Evolutionary conservation across 2,329 filamentous ascomycete species (phyloP), one percentile per base, ranked within the genome.

Genomic region (Penicillium sp.): DNA sequence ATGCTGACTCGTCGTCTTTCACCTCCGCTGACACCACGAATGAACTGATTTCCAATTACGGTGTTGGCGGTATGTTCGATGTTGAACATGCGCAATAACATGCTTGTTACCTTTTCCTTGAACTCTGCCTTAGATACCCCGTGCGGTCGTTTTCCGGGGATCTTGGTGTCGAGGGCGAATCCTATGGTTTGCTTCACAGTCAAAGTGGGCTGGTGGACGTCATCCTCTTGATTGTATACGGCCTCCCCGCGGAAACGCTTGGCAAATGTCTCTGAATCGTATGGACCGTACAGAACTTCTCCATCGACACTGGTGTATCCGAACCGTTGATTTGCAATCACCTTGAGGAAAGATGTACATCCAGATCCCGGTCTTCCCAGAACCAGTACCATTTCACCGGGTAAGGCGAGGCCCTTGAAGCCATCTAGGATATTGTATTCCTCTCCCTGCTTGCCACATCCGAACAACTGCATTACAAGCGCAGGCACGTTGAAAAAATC

Each of bases 81-180:
- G 64, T 91, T 93, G 76, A 95, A 94, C 86, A 94, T 93, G 62
- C 88, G 88, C 44, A 95, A 75, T 50, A 95, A 76, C 60, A 85
- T 80, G 13, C 81, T 77, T 51, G 90, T 74, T 48, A 94, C 82
- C 57, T 83, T 82, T 43, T 86, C 77, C 72, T 90, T 90, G 73
- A 91, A 91, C 12, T 86, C 83, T 5, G 70, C 66, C 65, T 86
- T 86, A 35, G 80, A 83, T 57, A 93, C 78, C 24, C 87, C 88
- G 4, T 77, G 80, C 0, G 88, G 86, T 40, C 88, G 77, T 67
- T 90, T 90, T 12, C 85, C 84, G 5, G 90, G 89, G 11, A 88
- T 84, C 70, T 94, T 95, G 29, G 84, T 87, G 61, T 93, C 86
- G 3, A 94, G 73, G 0, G 90, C 90, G 62, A 95, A 95, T 0